phyloP scores from a whole-genome alignment of 129 eudicot species.

The Lactuca saligna region DNA sequence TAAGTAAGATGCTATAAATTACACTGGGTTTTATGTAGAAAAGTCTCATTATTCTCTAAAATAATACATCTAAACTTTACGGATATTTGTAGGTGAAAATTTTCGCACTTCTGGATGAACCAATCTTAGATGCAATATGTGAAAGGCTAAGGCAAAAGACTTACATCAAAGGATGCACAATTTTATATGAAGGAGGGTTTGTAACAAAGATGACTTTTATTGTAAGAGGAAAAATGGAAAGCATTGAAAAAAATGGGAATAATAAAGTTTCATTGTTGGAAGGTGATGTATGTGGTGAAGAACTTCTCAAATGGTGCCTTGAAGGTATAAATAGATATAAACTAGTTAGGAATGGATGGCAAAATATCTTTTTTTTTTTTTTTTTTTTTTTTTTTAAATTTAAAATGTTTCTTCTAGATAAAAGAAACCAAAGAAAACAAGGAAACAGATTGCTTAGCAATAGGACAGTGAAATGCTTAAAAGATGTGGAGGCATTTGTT shows the following conservation, averaged over 20 bases:
- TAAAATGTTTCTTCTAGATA: too few relatives aligned
- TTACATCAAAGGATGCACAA: constrained; percentile 52
- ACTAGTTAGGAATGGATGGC: too few relatives aligned
- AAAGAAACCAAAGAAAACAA: not conserved
- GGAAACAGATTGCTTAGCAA: constrained; percentile 50
- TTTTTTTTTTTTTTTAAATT: too few relatives aligned
- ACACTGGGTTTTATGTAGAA: too few relatives aligned
- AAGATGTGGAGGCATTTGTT: constrained; percentile 63
- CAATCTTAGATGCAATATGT: not conserved
- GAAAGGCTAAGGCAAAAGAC: constrained; percentile 23
- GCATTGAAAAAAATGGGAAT: constrained; percentile 48
- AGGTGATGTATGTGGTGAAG: constrained; percentile 22
- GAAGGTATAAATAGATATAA: constrained; percentile 42
- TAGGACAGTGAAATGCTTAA: constrained; percentile 50
- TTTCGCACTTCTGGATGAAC: constrained; percentile 51
- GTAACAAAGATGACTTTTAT: constrained; percentile 61
- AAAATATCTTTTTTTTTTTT: too few relatives aligned
- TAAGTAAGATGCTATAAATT: too few relatives aligned
- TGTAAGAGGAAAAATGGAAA: constrained; percentile 56
- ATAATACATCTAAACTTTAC: not conserved
- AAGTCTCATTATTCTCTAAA: too few relatives aligned
- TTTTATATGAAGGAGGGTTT: constrained; percentile 37
- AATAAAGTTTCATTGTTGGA: constrained; percentile 36
- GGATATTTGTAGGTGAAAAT: constrained; percentile 46
- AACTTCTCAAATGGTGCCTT: constrained; percentile 69